phyloP scores from a whole-genome alignment of 75 land plant species.

The Azolla pinnata region DNA sequence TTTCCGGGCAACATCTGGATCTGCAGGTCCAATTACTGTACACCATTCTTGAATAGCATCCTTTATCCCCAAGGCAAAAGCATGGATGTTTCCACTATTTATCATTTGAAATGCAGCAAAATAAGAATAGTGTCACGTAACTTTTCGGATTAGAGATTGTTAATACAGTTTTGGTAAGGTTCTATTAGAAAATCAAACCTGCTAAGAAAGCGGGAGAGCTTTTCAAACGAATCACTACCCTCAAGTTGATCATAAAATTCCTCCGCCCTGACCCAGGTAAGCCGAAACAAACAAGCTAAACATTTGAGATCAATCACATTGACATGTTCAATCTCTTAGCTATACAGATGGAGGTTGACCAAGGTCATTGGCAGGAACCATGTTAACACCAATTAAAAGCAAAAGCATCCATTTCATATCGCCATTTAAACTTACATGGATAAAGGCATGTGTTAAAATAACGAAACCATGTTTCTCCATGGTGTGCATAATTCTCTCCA shows the following conservation, averaged over 20 bases:
- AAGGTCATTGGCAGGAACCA: too few relatives aligned
- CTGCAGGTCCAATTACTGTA: conserved; percentile 20
- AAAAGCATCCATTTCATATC: too few relatives aligned
- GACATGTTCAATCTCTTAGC: too few relatives aligned
- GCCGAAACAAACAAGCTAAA: conserved; percentile 8
- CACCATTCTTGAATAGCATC: conserved; percentile 18
- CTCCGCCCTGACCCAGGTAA: conserved; percentile 30
- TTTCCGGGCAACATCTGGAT: conserved; percentile 24
- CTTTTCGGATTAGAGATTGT: too few relatives aligned
- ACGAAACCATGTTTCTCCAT: conserved; percentile 10
- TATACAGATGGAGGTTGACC: too few relatives aligned
- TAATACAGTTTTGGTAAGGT: too few relatives aligned
- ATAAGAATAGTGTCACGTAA: too few relatives aligned
- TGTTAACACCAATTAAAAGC: too few relatives aligned
- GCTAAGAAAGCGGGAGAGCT: conserved; percentile 30
- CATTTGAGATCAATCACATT: too few relatives aligned
- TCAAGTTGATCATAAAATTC: conserved; percentile 29
- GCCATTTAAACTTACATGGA: conserved; percentile 6
- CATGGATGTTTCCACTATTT: conserved; percentile 18
- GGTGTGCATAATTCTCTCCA: not conserved
- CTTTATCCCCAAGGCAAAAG: conserved; percentile 23
- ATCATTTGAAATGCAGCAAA: not conserved
- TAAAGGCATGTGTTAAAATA: not conserved
- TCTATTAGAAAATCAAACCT: conserved; percentile 20
- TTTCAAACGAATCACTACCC: conserved; percentile 23